Evolutionary conservation across 176 grass and related monocot genomes (phyloP), one percentile per base, ranked within the genome.

Genomic region (Ensete ventricosum): DNA sequence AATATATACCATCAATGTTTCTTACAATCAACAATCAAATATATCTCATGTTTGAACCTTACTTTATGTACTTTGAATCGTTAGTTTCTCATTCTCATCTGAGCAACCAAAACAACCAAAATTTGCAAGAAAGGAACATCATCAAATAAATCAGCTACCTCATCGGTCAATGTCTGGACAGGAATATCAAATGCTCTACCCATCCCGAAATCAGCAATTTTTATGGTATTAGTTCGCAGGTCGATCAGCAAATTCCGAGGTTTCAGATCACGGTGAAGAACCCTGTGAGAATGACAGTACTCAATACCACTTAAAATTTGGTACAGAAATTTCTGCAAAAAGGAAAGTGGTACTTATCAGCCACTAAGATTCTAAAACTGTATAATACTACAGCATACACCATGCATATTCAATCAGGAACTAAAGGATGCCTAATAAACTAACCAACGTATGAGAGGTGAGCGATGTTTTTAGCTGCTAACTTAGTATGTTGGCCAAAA

Each of bases 281-380:
- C 83, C 16, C 90, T 82, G 75, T 93, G 94, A 8, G 94, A 93
- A 83, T 97, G 94, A 85, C 94, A 97, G 77, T 93, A 93, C 22
- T 85, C 90, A 16, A 93, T 81, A 43, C 90, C 94, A 10, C 77
- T 64, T 64, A 97, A 82, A 76, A 97, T 97, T 82, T 97, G 94
- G 78, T 92, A 83, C 48, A 97, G 88, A 80, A 81, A 97, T 1
- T 69, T 84, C 90, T 97, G 64, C 84, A 78, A 0, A 13, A 48
- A 11, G 21, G 25, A 50, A 14, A 70, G 9, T 14, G 43, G 13
- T n/a, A 50, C 7, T 20, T 51, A 50, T 69, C 9, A 70, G 67
- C 14, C 1, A 20, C 19, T 27, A 69, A 69, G 20, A 65, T 65
- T 65, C 3, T 50, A 49, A 12, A 19, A 49, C 9, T 49, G 19